Conservation (phyloP, 2,329 filamentous ascomycete species). For the Clarireedia hainanense region DNA sequence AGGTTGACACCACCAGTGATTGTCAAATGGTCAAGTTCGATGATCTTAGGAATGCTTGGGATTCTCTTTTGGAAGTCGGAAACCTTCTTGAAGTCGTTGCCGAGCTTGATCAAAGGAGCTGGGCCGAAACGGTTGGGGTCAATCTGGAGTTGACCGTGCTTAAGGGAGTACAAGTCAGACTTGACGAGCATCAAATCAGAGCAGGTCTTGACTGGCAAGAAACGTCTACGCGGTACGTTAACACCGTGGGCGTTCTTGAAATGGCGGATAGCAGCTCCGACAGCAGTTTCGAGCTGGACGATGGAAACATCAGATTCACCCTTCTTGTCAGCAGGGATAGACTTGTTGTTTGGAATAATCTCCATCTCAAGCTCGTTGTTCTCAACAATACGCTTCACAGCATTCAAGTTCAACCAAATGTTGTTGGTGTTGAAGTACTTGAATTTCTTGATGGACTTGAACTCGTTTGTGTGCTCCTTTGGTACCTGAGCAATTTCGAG, state of each 20-base stretch:
- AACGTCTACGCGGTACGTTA: conserved; percentile 93
- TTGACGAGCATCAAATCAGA: conserved; percentile 99
- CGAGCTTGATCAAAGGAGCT: conserved; percentile 96
- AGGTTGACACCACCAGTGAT: conserved; percentile 97
- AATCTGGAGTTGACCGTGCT: conserved; percentile 97
- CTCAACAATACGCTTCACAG: conserved; percentile 97
- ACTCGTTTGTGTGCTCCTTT: conserved; percentile 99
- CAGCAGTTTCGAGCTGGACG: conserved; percentile 95
- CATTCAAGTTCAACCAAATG: conserved; percentile 98
- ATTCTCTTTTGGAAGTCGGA: conserved; percentile 91
- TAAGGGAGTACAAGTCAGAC: conserved; percentile 96
- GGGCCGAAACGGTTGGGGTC: conserved; percentile 94
- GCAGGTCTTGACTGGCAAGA: conserved; percentile 99
- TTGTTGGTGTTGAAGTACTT: conserved; percentile 99
- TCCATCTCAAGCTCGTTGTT: conserved; percentile 98
- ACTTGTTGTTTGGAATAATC: conserved; percentile 99
- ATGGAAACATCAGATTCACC: conserved; percentile 97
- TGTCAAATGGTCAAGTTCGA: conserved; percentile 89
- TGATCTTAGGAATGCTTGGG: conserved; percentile 79
- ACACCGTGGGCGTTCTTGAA: conserved; percentile 98
- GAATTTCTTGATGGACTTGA: conserved; percentile 99
- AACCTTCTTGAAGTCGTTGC: conserved; percentile 99
- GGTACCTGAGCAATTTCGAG: conserved; percentile 98
- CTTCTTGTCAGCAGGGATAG: conserved; percentile 98
- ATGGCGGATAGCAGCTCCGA: conserved; percentile 96